phyloP scores from a whole-genome alignment of 164 flowering plant species.

The Brasenia schreberi region DNA sequence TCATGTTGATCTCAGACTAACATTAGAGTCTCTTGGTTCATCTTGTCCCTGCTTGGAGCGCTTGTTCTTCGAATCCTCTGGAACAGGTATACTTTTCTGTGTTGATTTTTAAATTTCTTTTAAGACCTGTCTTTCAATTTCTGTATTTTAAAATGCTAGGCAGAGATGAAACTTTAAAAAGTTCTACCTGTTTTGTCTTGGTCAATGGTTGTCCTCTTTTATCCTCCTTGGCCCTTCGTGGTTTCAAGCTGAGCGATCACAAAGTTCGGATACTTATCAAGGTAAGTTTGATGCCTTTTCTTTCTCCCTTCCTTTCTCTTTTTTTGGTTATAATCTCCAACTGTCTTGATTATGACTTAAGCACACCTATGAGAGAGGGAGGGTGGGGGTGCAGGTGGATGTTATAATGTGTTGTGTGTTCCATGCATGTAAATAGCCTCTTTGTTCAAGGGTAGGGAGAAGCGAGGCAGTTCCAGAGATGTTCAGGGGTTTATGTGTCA shows the following conservation, averaged over 20 bases:
- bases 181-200: slow-evolving; percentile 57
- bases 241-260: slow-evolving; percentile 70
- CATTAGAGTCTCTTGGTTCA: slow-evolving; percentile 56
- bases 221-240: slow-evolving; percentile 70
- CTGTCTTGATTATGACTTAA: too few species aligned
- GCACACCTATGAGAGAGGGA: too few species aligned
- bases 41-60: slow-evolving; percentile 65
- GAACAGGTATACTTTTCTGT: slow-evolving; percentile 36
- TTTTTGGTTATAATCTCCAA: too few species aligned
- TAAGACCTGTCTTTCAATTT: not conserved
- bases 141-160: slow-evolving; percentile 25
- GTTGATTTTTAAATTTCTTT: not conserved
- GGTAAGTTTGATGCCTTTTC: slow-evolving; percentile 23
- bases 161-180: slow-evolving; percentile 81
- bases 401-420: too few species aligned
- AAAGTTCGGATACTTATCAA: slow-evolving; percentile 59
- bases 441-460: too few species aligned
- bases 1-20: slow-evolving; percentile 66
- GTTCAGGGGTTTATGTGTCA: too few species aligned
- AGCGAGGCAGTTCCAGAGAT: too few species aligned
- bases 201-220: slow-evolving; percentile 66
- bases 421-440: too few species aligned
- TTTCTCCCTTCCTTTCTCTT: too few species aligned
- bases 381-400: too few species aligned
- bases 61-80: slow-evolving; percentile 64